phyloP scores from a whole-genome alignment of 495 filamentous ascomycete genomes.

The Parathielavia hyrcaniae region DNA sequence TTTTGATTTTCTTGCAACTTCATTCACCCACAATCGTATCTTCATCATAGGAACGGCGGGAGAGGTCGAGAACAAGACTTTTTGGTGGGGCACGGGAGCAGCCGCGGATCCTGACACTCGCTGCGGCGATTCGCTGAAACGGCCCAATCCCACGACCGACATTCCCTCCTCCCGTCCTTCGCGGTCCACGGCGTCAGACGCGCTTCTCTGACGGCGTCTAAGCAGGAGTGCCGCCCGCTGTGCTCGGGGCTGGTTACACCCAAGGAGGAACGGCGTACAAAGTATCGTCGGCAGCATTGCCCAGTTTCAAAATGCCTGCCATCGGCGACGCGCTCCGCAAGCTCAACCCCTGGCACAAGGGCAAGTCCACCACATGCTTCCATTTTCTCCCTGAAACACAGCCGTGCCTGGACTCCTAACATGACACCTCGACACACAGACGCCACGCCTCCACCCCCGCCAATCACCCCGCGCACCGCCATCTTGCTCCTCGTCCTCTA shows the following conservation, averaged over 20 bases:
- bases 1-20: too few species aligned
- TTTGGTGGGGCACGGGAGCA: conserved; percentile 10
- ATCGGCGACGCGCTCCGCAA: conserved; percentile 19
- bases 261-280: too few species aligned
- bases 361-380: conserved; percentile 13
- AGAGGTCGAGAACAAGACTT: neutral
- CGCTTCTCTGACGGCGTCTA: conserved; percentile 20
- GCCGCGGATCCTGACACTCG: conserved; percentile 3
- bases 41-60: conserved; percentile 5
- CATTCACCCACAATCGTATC: neutral
- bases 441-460: conserved; percentile 20
- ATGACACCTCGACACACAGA: conserved; percentile 10
- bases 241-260: neutral
- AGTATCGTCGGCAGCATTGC: too few species aligned
- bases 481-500: conserved; percentile 54
- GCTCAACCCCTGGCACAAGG: conserved; percentile 31
- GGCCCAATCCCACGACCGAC: conserved; percentile 6
- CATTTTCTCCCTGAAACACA: conserved; percentile 9
- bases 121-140: conserved; percentile 14
- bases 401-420: neutral
- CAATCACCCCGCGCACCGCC: conserved; percentile 24
- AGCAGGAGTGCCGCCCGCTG: conserved; percentile 2
- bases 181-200: conserved; percentile 6
- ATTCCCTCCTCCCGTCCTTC: neutral
- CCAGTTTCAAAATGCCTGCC: conserved; percentile 22